Percentiles rank a stretch among this genome's conserved stretches.
Conservation (phyloP, 176 grass and related monocot genomes). For the Lolium multiflorum region DNA sequence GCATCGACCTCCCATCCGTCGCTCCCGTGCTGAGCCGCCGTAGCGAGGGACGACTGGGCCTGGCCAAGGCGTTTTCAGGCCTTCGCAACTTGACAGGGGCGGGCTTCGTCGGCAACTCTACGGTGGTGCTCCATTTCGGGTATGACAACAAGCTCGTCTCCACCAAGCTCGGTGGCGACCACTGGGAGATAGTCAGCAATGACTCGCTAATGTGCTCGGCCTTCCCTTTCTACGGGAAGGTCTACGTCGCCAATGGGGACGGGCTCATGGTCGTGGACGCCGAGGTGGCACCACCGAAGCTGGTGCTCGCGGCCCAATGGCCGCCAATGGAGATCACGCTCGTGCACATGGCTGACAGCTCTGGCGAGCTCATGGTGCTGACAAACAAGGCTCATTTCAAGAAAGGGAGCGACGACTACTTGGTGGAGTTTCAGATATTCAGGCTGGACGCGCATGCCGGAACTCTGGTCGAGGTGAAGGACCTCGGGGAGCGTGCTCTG, state of each 20-base stretch:
- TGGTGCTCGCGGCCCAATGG: conserved; percentile 16
- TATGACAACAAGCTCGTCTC: not conserved
- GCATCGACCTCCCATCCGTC: conserved; percentile 20
- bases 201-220: not conserved
- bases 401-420: not conserved
- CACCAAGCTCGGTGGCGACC: not conserved
- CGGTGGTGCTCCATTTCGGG: conserved; percentile 28
- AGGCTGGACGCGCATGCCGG: conserved; percentile 16
- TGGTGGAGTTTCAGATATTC: conserved; percentile 11
- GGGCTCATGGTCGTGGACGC: conserved; percentile 1
- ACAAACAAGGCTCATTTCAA: not conserved
- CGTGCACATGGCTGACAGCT: conserved; percentile 25
- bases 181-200: not conserved
- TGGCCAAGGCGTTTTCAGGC: not conserved
- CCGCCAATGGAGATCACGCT: not conserved
- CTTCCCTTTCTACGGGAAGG: not conserved
- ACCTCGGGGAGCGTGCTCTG: conserved; percentile 5
- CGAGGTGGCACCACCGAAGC: not conserved
- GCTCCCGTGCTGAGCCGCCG: not conserved
- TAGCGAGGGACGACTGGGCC: not conserved
- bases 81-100: not conserved
- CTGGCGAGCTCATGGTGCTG: conserved; percentile 7
- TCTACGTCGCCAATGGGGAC: not conserved
- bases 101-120: conserved; percentile 2
- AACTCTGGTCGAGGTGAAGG: not conserved